Percentiles rank a stretch among this genome's conserved stretches.
Conservation (phyloP, 1,284 basidiomycete genomes). For the Singerocomus inundabilis region DNA sequence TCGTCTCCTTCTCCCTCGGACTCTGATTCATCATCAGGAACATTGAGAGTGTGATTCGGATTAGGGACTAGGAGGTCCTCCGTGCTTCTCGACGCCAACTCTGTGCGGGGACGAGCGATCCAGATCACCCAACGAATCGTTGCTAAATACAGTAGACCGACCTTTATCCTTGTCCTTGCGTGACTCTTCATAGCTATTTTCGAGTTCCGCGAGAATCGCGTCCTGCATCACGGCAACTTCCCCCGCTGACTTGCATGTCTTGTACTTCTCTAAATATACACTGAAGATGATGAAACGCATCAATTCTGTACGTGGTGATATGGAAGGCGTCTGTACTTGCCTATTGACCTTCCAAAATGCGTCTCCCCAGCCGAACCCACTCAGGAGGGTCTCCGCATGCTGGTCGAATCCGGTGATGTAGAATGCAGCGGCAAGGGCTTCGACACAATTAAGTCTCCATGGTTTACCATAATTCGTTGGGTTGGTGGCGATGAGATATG, state of each 20-base stretch:
- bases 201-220: slow-evolving; percentile 71
- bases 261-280: slow-evolving; percentile 69
- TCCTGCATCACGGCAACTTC: slow-evolving; percentile 72
- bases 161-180: slow-evolving; percentile 23
- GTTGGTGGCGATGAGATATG: slow-evolving; percentile 90
- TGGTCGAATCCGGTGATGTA: slow-evolving; percentile 85
- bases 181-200: slow-evolving; percentile 37
- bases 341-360: slow-evolving; percentile 84
- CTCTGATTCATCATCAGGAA: slow-evolving; percentile 7
- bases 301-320: background rate
- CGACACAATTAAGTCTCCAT: slow-evolving; percentile 88
- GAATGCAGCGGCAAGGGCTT: slow-evolving; percentile 91
- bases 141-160: slow-evolving; percentile 7
- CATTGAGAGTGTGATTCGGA: slow-evolving; percentile 25
- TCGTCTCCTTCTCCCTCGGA: slow-evolving; percentile 14
- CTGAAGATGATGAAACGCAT: slow-evolving; percentile 33
- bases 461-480: slow-evolving; percentile 96
- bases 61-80: slow-evolving; percentile 34
- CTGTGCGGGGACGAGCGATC: slow-evolving; percentile 7
- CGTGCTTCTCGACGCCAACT: slow-evolving; percentile 5
- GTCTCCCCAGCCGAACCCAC: slow-evolving; percentile 85
- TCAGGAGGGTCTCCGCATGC: slow-evolving; percentile 75
- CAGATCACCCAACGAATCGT: background rate
- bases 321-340: slow-evolving; percentile 35
- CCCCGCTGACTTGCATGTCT: slow-evolving; percentile 61